A percentile compares a stretch with the other conserved stretches of the same genome.
Evolutionary conservation across 352 stramenopile genomes (phyloP).

Genomic region (Phytophthora capsici): DNA sequence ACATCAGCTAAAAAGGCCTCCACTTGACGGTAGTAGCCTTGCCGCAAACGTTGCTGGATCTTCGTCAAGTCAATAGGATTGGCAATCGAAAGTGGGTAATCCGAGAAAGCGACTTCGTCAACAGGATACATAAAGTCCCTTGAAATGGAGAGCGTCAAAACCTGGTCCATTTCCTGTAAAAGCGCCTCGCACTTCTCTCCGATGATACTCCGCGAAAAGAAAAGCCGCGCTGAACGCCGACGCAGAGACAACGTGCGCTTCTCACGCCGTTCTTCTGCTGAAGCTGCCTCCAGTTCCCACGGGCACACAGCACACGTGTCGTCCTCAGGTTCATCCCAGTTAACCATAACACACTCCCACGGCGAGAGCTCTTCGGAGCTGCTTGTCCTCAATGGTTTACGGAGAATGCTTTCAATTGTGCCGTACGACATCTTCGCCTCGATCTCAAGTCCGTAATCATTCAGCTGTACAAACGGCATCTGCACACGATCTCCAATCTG

Average conservation of each 20-base stretch:
- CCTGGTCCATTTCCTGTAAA: conserved; percentile 59
- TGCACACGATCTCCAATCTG: conserved; percentile 73
- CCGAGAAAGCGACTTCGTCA: conserved; percentile 67
- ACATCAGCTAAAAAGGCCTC: conserved; percentile 84
- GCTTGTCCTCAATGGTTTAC: conserved; percentile 35
- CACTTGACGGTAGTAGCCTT: conserved; percentile 85
- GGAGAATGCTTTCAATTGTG: conserved; percentile 54
- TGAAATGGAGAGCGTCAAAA: conserved; percentile 76
- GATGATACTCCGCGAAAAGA: conserved; percentile 59
- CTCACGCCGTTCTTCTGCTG: conserved; percentile 32
- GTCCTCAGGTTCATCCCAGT: conserved; percentile 76
- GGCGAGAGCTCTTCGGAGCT: conserved; percentile 45
- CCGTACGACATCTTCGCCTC: conserved; percentile 68
- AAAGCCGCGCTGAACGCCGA: conserved; percentile 45
- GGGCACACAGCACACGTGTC: conserved; percentile 74
- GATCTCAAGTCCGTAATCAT: conserved; percentile 65
- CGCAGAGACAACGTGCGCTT: conserved; percentile 54
- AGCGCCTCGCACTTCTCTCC: conserved; percentile 54
- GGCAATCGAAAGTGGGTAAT: conserved; percentile 84
- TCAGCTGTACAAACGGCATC: conserved; percentile 75
- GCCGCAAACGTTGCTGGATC: conserved; percentile 69
- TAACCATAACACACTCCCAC: conserved; percentile 80
- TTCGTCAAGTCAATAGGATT: conserved; percentile 88
- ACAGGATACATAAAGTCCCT: conserved; percentile 86
- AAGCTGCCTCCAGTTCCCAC: conserved; percentile 78